These are phyloP conservation scores for Diospyros kaki DNA, from an alignment of 148 eudicot genomes.

Conservation along the genomic window DNA sequence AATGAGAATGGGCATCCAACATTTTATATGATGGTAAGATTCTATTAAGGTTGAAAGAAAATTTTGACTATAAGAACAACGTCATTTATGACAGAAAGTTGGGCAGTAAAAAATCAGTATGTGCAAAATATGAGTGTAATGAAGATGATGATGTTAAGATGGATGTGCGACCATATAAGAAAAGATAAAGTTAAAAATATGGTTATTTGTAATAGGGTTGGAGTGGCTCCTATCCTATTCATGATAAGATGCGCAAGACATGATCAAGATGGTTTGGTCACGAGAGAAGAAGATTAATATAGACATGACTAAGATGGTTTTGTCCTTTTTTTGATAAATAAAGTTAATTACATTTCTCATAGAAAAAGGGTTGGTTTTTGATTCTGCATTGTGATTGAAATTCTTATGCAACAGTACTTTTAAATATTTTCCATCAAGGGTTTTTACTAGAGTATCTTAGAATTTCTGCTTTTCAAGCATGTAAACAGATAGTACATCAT, in stretches of 20 bases:
- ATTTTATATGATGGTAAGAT: no score
- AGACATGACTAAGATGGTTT: background rate
- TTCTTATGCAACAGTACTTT: background rate
- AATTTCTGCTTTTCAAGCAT: slow-evolving; percentile 5
- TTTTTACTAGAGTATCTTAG: background rate
- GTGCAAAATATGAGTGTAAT: no score
- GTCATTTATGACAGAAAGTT: no score
- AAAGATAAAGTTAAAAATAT: no score
- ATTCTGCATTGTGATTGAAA: slow-evolving; percentile 4
- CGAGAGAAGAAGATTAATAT: background rate
- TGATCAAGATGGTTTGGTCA: background rate
- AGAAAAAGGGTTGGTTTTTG: background rate
- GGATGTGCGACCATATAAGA: no score
- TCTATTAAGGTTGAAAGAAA: no score
- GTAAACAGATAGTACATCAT: slow-evolving; percentile 19
- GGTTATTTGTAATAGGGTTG: no score
- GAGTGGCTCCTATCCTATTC: no score
- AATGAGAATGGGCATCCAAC: no score
- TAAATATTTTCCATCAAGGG: background rate
- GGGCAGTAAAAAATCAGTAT: no score
- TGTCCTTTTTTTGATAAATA: background rate
- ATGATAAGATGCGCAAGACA: background rate
- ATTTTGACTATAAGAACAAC: no score
- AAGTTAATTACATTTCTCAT: background rate
- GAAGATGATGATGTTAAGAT: no score